Evolutionary conservation across 2,329 filamentous ascomycete species (phyloP).

Genomic region (Aschersonia sp.): DNA sequence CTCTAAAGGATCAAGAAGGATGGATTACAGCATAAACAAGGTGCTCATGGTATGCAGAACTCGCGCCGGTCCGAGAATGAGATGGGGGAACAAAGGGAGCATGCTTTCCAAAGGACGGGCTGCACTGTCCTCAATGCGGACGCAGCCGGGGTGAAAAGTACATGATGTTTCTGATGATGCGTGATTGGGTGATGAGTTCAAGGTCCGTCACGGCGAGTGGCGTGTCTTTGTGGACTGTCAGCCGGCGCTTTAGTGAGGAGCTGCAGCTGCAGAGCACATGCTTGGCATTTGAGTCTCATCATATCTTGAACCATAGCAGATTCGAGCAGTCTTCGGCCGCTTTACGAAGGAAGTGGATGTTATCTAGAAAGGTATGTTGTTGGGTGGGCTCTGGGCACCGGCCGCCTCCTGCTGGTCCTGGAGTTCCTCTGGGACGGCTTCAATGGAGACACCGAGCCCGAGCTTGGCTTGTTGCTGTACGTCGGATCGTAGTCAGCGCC

Average conservation of each 20-base stretch:
- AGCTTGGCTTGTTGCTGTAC: slow-evolving; percentile 84
- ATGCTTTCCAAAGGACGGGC: neutral
- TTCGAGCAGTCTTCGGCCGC: too few relatives aligned
- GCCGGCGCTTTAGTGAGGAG: neutral
- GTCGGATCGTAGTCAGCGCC: neutral
- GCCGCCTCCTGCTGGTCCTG: slow-evolving; percentile 66
- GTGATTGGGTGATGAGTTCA: neutral
- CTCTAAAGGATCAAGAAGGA: too few relatives aligned
- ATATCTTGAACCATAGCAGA: too few relatives aligned
- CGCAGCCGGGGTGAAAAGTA: neutral
- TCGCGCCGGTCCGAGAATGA: too few relatives aligned
- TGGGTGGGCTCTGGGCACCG: slow-evolving; percentile 33
- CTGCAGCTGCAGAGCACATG: neutral
- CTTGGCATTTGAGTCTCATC: too few relatives aligned
- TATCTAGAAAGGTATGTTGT: slow-evolving; percentile 56
- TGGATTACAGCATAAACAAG: too few relatives aligned
- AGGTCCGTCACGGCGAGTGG: too few relatives aligned
- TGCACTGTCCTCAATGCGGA: neutral
- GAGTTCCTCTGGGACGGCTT: slow-evolving; percentile 71
- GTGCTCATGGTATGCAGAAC: too few relatives aligned
- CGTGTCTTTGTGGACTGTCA: neutral
- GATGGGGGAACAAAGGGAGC: neutral
- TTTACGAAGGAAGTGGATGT: neutral
- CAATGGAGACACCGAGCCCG: slow-evolving; percentile 84
- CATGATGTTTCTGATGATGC: neutral